A percentile compares a stretch with the other conserved stretches of the same genome.
Evolutionary conservation across 257 asterid species (phyloP).

Genomic region (Ilex asprella): DNA sequence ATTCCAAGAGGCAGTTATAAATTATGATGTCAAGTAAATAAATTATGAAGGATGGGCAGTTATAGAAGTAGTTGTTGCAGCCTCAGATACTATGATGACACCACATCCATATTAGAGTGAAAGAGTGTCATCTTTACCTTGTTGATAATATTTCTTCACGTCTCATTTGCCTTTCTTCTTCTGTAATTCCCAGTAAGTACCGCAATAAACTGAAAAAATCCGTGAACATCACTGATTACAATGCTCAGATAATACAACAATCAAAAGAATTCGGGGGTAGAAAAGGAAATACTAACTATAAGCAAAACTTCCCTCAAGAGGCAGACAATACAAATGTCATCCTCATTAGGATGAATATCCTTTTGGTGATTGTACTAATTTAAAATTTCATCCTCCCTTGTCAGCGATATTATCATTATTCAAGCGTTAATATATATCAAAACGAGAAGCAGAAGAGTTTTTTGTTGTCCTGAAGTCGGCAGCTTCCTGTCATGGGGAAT

Average conservation of each 20-base stretch:
- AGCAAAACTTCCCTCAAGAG: not conserved
- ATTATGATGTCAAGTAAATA: too few species aligned
- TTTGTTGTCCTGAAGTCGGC: too few species aligned
- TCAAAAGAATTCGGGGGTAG: not conserved
- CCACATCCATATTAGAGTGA: not conserved
- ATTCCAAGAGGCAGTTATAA: not conserved
- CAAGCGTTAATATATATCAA: too few species aligned
- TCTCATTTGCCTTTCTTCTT: constrained; percentile 81
- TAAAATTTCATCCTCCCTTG: not conserved
- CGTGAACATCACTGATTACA: constrained; percentile 12
- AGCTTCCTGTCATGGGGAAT: too few species aligned
- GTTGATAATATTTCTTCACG: constrained; percentile 91
- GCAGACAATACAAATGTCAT: not conserved
- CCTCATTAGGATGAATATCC: not conserved
- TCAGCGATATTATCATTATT: not conserved
- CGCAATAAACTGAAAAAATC: constrained; percentile 65
- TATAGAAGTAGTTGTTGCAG: not conserved
- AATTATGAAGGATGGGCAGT: not conserved
- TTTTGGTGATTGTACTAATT: not conserved
- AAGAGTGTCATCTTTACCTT: constrained; percentile 39
- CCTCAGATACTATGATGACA: not conserved
- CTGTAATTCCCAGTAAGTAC: constrained; percentile 74
- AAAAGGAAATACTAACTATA: not conserved
- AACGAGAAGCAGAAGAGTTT: too few species aligned
- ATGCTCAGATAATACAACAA: not conserved